These are phyloP conservation scores for Tylopilus cervinicoccineus DNA, from an alignment of 768 basidiomycete genomes.

Conservation along the genomic window DNA sequence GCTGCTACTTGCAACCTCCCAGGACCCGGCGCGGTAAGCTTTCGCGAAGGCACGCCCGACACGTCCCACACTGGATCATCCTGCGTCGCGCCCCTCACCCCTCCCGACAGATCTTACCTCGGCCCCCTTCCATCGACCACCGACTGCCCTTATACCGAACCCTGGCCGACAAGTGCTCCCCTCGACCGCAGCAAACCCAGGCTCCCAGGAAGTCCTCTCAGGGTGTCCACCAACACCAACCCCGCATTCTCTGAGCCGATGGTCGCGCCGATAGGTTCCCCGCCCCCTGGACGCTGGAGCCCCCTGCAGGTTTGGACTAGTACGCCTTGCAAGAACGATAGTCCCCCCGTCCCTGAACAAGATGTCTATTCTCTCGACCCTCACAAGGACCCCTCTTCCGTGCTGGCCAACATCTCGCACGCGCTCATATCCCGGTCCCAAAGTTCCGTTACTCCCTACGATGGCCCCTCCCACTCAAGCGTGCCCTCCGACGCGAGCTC, in stretches of 20 bases:
- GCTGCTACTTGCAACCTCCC: neutral
- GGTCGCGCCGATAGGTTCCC: constrained; percentile 6
- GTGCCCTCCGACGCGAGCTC: constrained; percentile 3
- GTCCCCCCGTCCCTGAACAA: neutral
- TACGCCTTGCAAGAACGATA: constrained; percentile 17
- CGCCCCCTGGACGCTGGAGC: constrained; percentile 12
- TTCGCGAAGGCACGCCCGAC: constrained; percentile 9
- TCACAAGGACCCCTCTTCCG: constrained; percentile 2
- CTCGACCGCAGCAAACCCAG: constrained; percentile 11
- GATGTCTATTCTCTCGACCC: constrained; percentile 1
- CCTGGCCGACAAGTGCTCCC: constrained; percentile 13
- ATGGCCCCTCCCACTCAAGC: constrained; percentile 1
- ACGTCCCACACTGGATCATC: constrained; percentile 1
- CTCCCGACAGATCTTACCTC: constrained; percentile 23
- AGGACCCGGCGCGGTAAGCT: neutral
- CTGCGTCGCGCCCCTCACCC: constrained; percentile 19
- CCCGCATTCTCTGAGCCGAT: constrained; percentile 1
- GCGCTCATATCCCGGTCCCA: constrained; percentile 21
- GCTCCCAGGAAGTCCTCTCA: constrained; percentile 22
- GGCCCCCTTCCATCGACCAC: constrained; percentile 9
- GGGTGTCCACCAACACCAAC: constrained; percentile 7
- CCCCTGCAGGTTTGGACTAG: constrained; percentile 23
- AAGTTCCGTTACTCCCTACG: constrained; percentile 14
- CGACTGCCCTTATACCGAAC: constrained; percentile 22
- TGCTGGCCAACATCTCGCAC: constrained; percentile 8